phyloP scores from a whole-genome alignment of 805 yeast genomes.

The Grigorovia yakushimaensis region DNA sequence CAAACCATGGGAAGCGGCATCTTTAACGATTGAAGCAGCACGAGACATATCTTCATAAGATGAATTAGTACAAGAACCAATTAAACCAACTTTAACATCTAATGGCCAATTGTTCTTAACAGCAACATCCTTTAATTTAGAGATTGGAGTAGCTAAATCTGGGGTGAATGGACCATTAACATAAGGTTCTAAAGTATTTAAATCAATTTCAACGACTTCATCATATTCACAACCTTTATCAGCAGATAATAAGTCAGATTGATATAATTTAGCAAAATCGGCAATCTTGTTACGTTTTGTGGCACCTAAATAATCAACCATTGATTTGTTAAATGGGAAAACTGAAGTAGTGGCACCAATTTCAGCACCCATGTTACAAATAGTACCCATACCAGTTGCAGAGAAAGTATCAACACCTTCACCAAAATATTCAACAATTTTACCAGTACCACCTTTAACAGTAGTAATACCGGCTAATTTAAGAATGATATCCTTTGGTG shows the following conservation, averaged over 20 bases:
- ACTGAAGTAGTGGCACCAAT: constrained; percentile 97
- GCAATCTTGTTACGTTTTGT: constrained; percentile 82
- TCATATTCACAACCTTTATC: constrained; percentile 93
- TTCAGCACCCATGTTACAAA: constrained; percentile 99
- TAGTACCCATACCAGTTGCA: constrained; percentile 98
- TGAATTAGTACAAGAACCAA: constrained; percentile 98
- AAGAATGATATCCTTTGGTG: constrained; percentile 93
- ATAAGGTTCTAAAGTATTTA: constrained; percentile 85
- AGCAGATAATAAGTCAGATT: constrained; percentile 63
- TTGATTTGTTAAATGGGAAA: constrained; percentile 91
- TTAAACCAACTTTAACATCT: constrained; percentile 86
- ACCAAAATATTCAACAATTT: constrained; percentile 92
- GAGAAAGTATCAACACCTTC: constrained; percentile 87
- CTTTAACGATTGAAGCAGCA: constrained; percentile 83
- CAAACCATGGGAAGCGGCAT: constrained; percentile 85
- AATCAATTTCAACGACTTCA: constrained; percentile 82
- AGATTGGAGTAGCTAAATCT: constrained; percentile 91
- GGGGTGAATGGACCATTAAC: constrained; percentile 98
- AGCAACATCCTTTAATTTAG: constrained; percentile 77
- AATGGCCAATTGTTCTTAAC: constrained; percentile 84
- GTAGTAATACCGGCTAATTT: constrained; percentile 90
- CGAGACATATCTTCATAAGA: constrained; percentile 98
- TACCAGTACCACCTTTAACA: constrained; percentile 97
- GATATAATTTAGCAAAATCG: constrained; percentile 64
- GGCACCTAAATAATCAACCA: constrained; percentile 76